Conservation (phyloP, 495 filamentous ascomycete genomes). For the Clohesyomyces aquaticus region DNA sequence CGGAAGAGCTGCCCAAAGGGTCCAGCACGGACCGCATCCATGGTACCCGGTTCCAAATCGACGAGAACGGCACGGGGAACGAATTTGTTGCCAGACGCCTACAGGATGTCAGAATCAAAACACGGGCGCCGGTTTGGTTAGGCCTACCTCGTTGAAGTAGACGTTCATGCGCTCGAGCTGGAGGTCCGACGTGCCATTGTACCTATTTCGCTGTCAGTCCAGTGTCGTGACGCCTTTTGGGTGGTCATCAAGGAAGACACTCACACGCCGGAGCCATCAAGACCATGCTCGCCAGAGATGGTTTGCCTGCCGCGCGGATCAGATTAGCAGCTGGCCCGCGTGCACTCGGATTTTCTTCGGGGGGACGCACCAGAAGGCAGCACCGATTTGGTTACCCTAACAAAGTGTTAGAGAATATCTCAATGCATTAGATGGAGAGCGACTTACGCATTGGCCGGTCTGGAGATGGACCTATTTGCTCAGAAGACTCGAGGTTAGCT, state of each 20-base stretch:
- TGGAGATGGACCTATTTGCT: constrained; percentile 86
- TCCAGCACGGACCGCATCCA: constrained; percentile 99
- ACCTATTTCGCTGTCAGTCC: constrained; percentile 57
- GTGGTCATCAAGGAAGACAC: constrained; percentile 44
- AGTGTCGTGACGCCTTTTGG: constrained; percentile 38
- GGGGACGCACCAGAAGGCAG: constrained; percentile 87
- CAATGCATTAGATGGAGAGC: background rate
- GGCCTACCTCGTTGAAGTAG: constrained; percentile 98
- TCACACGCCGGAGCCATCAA: constrained; percentile 92
- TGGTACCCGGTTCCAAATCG: constrained; percentile 97
- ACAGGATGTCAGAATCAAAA: constrained; percentile 33
- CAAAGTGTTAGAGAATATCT: constrained; percentile 47
- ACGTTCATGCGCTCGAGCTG: constrained; percentile 99
- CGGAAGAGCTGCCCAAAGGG: constrained; percentile 99
- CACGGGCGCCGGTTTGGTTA: background rate
- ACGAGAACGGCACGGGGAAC: constrained; percentile 99
- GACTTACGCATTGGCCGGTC: constrained; percentile 95
- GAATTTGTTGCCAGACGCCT: constrained; percentile 98
- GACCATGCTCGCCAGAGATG: constrained; percentile 98
- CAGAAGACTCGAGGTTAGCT: constrained; percentile 48
- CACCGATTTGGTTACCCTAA: constrained; percentile 99
- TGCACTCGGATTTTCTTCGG: constrained; percentile 31
- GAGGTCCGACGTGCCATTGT: constrained; percentile 96
- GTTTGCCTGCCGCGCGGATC: constrained; percentile 66
- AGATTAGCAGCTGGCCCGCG: constrained; percentile 28